phyloP scores from a whole-genome alignment of 805 yeast species.

The Kodamaea jinghongensis region DNA sequence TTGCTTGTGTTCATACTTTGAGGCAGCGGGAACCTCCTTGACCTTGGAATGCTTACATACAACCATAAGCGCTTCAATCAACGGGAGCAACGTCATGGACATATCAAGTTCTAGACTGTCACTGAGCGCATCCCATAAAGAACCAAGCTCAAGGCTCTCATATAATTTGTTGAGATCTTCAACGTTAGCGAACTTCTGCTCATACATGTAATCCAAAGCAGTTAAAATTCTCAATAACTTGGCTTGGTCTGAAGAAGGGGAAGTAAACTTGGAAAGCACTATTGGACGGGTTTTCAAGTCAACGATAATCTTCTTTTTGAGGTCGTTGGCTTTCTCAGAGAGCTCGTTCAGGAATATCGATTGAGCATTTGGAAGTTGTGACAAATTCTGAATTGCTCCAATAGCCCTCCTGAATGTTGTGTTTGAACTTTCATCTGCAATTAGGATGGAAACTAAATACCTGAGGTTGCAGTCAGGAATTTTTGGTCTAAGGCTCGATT shows the following conservation, averaged over 20 bases:
- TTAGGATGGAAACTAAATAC: conserved; percentile 62
- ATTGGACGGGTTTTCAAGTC: conserved; percentile 59
- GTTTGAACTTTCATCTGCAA: conserved; percentile 81
- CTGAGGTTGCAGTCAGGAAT: conserved; percentile 63
- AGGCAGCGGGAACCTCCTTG: conserved; percentile 48
- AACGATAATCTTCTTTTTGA: conserved; percentile 52
- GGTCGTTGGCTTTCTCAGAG: conserved; percentile 56
- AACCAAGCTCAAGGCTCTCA: conserved; percentile 65
- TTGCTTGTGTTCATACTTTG: conserved; percentile 59
- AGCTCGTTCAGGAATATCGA: conserved; percentile 65
- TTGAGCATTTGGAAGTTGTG: conserved; percentile 59
- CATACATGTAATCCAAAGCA: conserved; percentile 80
- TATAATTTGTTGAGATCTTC: conserved; percentile 55
- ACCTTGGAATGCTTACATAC: conserved; percentile 86
- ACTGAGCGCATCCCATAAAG: conserved; percentile 82
- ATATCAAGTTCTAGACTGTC: conserved; percentile 54
- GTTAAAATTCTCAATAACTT: conserved; percentile 82
- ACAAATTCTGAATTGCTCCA: conserved; percentile 74
- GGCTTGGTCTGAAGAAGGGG: conserved; percentile 83
- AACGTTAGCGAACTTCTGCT: conserved; percentile 20
- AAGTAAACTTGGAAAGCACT: conserved; percentile 64
- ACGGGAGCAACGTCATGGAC: conserved; percentile 78
- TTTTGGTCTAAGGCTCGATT: conserved; percentile 26
- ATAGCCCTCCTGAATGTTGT: conserved; percentile 82
- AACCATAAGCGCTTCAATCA: conserved; percentile 91